Percentiles rank a stretch among this genome's conserved stretches.
Conservation (phyloP, 192 early-diverging fungal genomes). For the Coemansia sp. region DNA sequence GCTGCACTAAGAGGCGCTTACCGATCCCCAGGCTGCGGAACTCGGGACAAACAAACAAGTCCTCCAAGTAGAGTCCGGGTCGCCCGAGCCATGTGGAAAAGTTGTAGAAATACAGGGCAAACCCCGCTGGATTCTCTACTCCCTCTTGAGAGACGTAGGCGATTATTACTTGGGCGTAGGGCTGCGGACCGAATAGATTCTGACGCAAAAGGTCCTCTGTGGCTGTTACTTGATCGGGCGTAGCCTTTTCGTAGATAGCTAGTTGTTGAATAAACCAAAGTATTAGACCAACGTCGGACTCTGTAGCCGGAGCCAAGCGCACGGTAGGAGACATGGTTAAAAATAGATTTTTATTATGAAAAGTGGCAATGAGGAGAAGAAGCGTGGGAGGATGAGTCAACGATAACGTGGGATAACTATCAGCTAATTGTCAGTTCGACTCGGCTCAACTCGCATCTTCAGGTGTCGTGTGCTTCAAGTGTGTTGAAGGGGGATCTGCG, state of each 20-base stretch:
- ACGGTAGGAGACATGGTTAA: neutral
- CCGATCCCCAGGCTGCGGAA: conserved; percentile 71
- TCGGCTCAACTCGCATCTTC: neutral
- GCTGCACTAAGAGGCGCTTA: conserved; percentile 61
- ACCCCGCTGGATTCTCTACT: conserved; percentile 60
- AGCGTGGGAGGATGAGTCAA: no score
- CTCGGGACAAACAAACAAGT: conserved; percentile 69
- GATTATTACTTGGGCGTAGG: conserved; percentile 70
- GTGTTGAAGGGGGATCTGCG: neutral
- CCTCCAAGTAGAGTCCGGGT: conserved; percentile 86
- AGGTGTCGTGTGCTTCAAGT: no score
- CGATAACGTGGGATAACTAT: neutral
- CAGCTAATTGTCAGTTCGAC: neutral
- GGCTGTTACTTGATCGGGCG: conserved; percentile 63
- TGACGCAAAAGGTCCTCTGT: conserved; percentile 63
- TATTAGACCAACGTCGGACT: conserved; percentile 64
- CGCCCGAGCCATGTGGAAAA: conserved; percentile 72
- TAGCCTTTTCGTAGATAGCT: conserved; percentile 75
- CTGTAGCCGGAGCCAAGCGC: conserved; percentile 52
- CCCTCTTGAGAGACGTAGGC: conserved; percentile 51
- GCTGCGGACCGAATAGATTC: conserved; percentile 65
- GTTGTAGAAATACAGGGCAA: conserved; percentile 87
- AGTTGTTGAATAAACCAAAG: conserved; percentile 71
- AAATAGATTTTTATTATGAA: neutral
- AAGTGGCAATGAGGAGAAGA: no score